A percentile compares a stretch with the other conserved stretches of the same genome.
These are phyloP conservation scores for Tanacetum coccineum DNA, from an alignment of 129 eudicot genomes.

Conservation along the genomic window DNA sequence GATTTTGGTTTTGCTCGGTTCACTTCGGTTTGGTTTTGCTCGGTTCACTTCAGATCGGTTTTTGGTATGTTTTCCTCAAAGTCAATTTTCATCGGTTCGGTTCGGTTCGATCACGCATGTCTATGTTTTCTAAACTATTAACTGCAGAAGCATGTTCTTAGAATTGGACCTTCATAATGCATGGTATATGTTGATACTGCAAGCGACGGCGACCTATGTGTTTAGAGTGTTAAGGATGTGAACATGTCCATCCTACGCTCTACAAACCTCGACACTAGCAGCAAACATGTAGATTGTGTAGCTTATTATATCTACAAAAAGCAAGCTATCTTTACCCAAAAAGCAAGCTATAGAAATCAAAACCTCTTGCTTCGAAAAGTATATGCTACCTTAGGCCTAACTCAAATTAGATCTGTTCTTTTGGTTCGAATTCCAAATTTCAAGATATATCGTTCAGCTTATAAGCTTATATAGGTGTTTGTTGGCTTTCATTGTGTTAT, in stretches of 20 bases:
- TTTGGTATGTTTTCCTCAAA: too few species aligned
- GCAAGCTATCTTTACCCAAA: too few species aligned
- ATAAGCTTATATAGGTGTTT: neutral
- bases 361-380: neutral
- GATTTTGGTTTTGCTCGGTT: too few species aligned
- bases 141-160: too few species aligned
- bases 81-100: too few species aligned
- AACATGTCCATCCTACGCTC: slow-evolving; percentile 15
- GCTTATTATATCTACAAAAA: neutral
- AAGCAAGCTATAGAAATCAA: neutral
- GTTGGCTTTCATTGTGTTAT: too few species aligned
- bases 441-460: neutral
- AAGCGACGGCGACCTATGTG: neutral
- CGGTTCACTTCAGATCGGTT: too few species aligned
- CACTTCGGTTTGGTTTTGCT: too few species aligned
- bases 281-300: neutral
- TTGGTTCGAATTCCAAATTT: too few species aligned
- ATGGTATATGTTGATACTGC: neutral
- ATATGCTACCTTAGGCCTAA: neutral
- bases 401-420: neutral
- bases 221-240: neutral
- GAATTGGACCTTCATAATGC: neutral
- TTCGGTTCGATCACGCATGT: too few species aligned
- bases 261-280: slow-evolving; percentile 1
- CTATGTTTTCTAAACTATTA: too few species aligned